Base-by-base conservation (phyloP, 2,329 filamentous ascomycete species). In the Coleophoma eucalyptorum region DNA sequence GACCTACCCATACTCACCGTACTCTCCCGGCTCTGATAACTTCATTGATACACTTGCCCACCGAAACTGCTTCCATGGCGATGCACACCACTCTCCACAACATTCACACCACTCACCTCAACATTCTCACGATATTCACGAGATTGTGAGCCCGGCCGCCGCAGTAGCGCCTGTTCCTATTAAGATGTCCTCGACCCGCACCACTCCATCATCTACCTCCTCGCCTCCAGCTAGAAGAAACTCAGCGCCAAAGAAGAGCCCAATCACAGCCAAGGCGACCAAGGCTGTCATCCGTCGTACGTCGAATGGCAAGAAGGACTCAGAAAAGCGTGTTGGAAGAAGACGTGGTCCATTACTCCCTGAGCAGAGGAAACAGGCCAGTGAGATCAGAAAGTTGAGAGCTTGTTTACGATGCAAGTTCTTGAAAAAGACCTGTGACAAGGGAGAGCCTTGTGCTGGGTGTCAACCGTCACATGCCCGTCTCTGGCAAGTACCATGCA, bases 361-460 rank as follows among this genome's bases (percentile, higher is more conserved):
- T 11, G 93, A 97, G 69, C 93, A 97, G 76, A 83, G 93, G 60
- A 95, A 96, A 73, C 93, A 97, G 71, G 93, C 93, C 21, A 94
- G 92, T 64, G 93, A 97, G 72, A 97, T 97, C 67, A 85, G 93
- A 69, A 97, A 97, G 72, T 77, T 97, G 62, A 83, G 93, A 65
- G 93, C 93, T 44, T 97, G 93, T 69, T 77, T 97, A 62, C 86
- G 93, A 58, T 97, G 93, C 82, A 97, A 97, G 75, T 97, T 97
- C 77, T 79, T 97, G 69, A 97, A 97, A 81, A 97, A 97, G 81
- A 97, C 93, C 45, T 97, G 93, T 67, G 93, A 97, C 72, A 97
- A 95, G 76, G 93, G 93, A 57, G 92, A 97, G 74, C 93, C 93
- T 51, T 97, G 93, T 71, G 89, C 87, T 63, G 93, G 93, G 44